Base-by-base conservation (phyloP, 352 stramenopile species). In the Phytophthora ohioensis region DNA sequence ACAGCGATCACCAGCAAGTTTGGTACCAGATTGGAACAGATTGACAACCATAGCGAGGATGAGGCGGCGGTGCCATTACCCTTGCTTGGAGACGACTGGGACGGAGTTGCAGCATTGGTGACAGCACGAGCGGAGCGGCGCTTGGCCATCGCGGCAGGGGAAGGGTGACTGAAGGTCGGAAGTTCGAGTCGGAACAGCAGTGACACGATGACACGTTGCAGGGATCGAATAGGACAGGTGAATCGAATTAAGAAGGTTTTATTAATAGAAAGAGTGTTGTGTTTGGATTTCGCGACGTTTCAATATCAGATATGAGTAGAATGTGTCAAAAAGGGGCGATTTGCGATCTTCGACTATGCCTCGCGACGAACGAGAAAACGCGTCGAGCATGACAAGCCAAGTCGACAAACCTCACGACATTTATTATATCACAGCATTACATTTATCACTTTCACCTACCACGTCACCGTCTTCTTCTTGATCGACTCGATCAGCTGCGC, bases 401-500 rank as follows among this genome's bases (percentile, higher is more conserved):
- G 21, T 45, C 13, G 7, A 7, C 10, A 45, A 9, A 15, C 4
- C 13, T 15, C 11, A 46, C 5, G 15, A 9, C n/a, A 46, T 34
- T 5, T 52, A 35, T 34, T 52, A 21, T 21, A 21, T 21, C 17
- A 34, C 8, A 52, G 45, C 41, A 35, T 52, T 17, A 48, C 42
- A 52, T 36, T 8, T 12, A 42, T 35, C 27, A 51, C 41, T 32
- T 38, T 63, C 62, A 82, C 75, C 76, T 66, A 82, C 75, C 76
- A 85, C 39, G 75, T 65, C 31, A 85, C 67, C 2, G 68, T 69
- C 17, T 69, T 77, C 57, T 79, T 80, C 56, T 85, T 81, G 75
- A 87, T 82, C 4, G 74, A 78, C 31, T 75, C 69, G 34, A 85
- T 80, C 41, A 87, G 72, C 75, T 85, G 79, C 39, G 71, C 51